phyloP scores from a whole-genome alignment of 176 grass and related monocot species.

The Pharus latifolius region DNA sequence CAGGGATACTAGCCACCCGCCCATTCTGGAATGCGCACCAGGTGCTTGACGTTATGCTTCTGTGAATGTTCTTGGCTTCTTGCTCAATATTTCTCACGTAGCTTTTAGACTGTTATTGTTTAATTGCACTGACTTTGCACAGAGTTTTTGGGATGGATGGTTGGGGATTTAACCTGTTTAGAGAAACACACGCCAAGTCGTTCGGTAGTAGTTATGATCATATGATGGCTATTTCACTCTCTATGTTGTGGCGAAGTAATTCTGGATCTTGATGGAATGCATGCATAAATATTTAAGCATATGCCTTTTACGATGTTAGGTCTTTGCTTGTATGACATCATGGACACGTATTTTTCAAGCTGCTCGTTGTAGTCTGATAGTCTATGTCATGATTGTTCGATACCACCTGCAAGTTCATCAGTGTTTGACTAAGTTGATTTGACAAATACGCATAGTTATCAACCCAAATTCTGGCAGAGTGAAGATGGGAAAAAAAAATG shows the following conservation, averaged over 20 bases:
- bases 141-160: too few species aligned
- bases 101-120: background rate
- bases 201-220: too few species aligned
- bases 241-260: too few species aligned
- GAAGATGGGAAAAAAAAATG: background rate
- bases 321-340: too few species aligned
- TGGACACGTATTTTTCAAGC: too few species aligned
- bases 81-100: background rate
- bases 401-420: too few species aligned
- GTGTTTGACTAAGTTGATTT: background rate
- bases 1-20: background rate
- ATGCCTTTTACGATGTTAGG: background rate
- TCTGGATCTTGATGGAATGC: background rate
- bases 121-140: background rate
- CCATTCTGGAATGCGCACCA: background rate
- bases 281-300: background rate
- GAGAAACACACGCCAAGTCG: too few species aligned
- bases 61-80: background rate
- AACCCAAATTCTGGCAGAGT: background rate
- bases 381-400: background rate
- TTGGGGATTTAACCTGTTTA: too few species aligned
- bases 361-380: background rate
- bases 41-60: slow-evolving; percentile 13
- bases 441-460: background rate
- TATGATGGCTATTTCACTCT: background rate